Evolutionary conservation across 2,329 filamentous ascomycete species (phyloP), one percentile per base, ranked within the genome.

Genomic region (Stachybotrys chlorohalonatus): DNA sequence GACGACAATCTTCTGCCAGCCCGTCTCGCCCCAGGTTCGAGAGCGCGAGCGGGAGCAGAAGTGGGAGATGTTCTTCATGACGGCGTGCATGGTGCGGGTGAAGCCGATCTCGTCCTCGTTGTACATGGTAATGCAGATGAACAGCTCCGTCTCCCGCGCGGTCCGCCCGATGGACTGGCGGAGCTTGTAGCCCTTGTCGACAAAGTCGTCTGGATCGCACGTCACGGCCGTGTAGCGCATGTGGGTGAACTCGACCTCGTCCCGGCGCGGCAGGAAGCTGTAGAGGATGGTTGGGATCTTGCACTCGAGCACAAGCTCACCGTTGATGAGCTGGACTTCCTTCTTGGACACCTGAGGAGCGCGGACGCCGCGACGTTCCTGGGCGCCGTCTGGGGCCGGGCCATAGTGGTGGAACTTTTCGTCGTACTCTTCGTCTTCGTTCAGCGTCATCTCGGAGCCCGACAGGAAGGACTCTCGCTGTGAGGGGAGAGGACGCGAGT

Each of bases 151-250:
- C 70, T 97, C 92, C 58, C 94, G 84, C 31, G 85, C 77, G 1
- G 89, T 95, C 55, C 77, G 81, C 49, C 91, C 91, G 57, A 96
- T 90, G 66, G 89, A 90, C 71, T 97, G 94, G 53, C 94, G 87
- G 64, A 99, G 75, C 67, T 95, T 94, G 76, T 96, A 99, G 1
- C 92, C 93, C 58, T 86, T 83, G 7, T 86, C 80, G 3, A 91
- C 88, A 64, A 95, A 97, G 68, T 97, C 91, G 69, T 96, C 92
- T 0, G 92, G 95, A 66, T 96, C 92, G 70, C 91, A 97, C 2
- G 94, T 99, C n/a, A 96, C 94, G 9, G 94, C 94, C 0, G 93
- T 96, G 70, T 99, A 99, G 53, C 94, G 86, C 93, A 97, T 97
- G 67, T 97, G 92, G 0, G 94, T 99, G 70, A 99, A 99, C 67